Conservation (phyloP, 805 yeast genomes). For the Yueomyces sp. region DNA sequence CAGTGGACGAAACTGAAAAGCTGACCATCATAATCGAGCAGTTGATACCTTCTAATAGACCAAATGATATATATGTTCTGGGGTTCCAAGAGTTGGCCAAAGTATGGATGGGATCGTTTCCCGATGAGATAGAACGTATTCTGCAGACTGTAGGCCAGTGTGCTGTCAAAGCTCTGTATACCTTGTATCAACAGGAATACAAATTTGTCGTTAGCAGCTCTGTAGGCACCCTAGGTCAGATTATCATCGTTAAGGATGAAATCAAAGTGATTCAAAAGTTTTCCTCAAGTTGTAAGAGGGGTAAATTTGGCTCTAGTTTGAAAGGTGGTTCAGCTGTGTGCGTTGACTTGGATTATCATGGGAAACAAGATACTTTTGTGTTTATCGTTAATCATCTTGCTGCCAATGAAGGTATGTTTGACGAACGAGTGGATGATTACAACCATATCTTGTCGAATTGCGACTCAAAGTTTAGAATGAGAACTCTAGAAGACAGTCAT, state of each 20-base stretch:
- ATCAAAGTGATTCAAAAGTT: constrained; percentile 17
- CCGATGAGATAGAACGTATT: constrained; percentile 23
- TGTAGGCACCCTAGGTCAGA: constrained; percentile 45
- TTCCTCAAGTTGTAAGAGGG: constrained; percentile 34
- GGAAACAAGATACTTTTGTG: constrained; percentile 31
- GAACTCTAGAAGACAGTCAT: constrained; percentile 46
- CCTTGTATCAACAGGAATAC: constrained; percentile 27
- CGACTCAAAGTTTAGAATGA: constrained; percentile 17
- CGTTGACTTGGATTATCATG: constrained; percentile 18
- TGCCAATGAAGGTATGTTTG: constrained; percentile 58
- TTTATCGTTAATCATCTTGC: constrained; percentile 60
- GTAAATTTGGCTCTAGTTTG: constrained; percentile 45
- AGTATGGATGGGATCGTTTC: constrained; percentile 39
- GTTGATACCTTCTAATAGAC: constrained; percentile 20
- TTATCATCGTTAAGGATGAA: constrained; percentile 33
- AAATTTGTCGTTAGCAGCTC: constrained; percentile 31
- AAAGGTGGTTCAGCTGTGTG: constrained; percentile 67
- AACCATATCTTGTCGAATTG: constrained; percentile 37
- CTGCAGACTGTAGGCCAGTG: constrained; percentile 24
- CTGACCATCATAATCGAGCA: constrained; percentile 22
- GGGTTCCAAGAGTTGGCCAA: constrained; percentile 57
- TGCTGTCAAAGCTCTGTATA: constrained; percentile 25
- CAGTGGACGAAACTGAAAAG: constrained; percentile 24
- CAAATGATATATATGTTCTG: constrained; percentile 35
- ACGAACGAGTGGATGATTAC: constrained; percentile 43